Evolutionary conservation across 2,329 filamentous ascomycete genomes (phyloP).

Genomic region (Blastomyces parvus): DNA sequence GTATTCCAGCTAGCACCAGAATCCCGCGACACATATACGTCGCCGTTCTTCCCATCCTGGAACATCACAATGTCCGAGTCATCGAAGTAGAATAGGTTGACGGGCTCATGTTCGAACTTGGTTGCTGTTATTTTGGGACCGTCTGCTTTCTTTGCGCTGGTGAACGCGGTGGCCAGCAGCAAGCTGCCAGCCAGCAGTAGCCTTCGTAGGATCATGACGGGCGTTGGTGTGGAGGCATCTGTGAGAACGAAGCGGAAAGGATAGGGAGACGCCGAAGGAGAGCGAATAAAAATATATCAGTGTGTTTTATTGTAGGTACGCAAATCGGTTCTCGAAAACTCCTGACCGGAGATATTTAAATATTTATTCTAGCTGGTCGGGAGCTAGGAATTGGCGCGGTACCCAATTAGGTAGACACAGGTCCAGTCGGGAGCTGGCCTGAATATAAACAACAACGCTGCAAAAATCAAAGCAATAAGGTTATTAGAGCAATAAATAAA

Average conservation of each 20-base stretch:
- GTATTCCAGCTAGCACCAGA: constrained; percentile 68
- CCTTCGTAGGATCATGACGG: constrained; percentile 33
- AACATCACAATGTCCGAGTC: constrained; percentile 75
- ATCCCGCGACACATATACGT: constrained; percentile 68
- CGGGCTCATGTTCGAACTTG: constrained; percentile 56
- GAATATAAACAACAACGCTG: neutral
- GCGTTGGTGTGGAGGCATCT: constrained; percentile 19
- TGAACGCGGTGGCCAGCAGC: constrained; percentile 38
- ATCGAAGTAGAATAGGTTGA: constrained; percentile 78
- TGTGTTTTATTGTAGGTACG: neutral
- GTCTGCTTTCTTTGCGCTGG: constrained; percentile 46
- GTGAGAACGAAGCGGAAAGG: neutral
- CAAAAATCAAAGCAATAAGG: neutral
- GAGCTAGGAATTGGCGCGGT: neutral
- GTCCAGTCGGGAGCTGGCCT: neutral
- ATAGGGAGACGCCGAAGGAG: neutral
- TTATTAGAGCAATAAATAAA: neutral
- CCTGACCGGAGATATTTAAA: neutral
- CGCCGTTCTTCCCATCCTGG: constrained; percentile 54
- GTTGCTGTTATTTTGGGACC: constrained; percentile 57
- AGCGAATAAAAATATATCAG: neutral
- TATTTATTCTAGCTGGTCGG: neutral
- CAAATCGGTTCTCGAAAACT: neutral
- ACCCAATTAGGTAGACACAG: neutral
- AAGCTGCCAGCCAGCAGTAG: constrained; percentile 42